Base-by-base conservation (phyloP, 345 rosid genomes). In the Eucalyptus erythrocorys region DNA sequence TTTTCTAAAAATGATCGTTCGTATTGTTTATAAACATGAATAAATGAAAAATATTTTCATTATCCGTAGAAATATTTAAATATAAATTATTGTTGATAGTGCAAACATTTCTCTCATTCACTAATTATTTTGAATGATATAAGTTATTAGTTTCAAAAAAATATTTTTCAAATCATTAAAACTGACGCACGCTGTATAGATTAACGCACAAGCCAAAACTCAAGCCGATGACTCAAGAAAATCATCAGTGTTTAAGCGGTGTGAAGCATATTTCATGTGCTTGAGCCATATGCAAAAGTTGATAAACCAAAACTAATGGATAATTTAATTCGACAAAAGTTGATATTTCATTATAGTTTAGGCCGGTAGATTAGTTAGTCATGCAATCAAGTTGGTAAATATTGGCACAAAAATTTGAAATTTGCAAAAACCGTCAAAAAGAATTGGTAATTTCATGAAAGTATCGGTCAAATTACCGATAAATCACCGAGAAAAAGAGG, bases 61-160 rank as follows among this genome's bases (percentile, higher is more conserved):
- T 4, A 2, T 22, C 27, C 2, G 1, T 0, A 0, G 0, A 24
- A 24, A 55, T 22, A 55, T 24, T 55, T 55, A 55, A 2, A 55
- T 26, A 55, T 55, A 55, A 2, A 24, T 10, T 24, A 24, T 10
- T 24, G 0, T 55, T 3, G 3, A 55, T 55, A 24, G 24, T 24
- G 6, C 0, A 22, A 55, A 55, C 6, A 22, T 55, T 55, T 55
- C 30, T 55, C 61, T 55, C 30, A 55, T 55, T 55, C 13, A 9
- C 30, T 24, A 10, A 55, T 55, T 55, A 55, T 55, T 8, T 55
- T 30, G 24, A 55, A 24, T 55, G 1, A 24, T 4, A 55, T 0
- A 55, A 55, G 6, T 55, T 24, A 55, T 22, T 55, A 55, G 5
- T 55, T 55, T 55, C 3, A 55, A 55, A 24, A 10, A 55, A 55